phyloP scores from a whole-genome alignment of 75 land plant genomes.

The Pinus albicaulis region DNA sequence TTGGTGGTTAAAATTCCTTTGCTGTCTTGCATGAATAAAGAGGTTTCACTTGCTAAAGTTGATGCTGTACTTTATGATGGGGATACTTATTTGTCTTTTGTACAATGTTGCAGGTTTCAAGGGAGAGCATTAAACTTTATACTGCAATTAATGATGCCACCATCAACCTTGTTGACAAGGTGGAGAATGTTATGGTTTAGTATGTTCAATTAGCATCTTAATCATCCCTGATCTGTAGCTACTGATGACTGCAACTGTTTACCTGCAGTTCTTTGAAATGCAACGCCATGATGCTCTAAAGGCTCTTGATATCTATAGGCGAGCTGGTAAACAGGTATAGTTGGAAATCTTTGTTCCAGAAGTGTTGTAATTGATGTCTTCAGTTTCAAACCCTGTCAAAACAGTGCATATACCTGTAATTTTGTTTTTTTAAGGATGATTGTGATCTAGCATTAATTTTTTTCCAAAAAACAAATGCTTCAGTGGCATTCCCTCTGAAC shows the following conservation, averaged over 20 bases:
- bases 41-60: not conserved
- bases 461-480: not conserved
- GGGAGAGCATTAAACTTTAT: slow-evolving; percentile 55
- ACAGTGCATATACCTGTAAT: not conserved
- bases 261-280: slow-evolving; percentile 75
- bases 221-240: not conserved
- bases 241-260: not conserved
- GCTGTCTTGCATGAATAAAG: not conserved
- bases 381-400: not conserved
- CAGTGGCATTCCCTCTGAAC: not conserved
- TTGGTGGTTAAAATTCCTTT: not conserved
- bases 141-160: slow-evolving; percentile 56
- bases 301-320: slow-evolving; percentile 60
- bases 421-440: not conserved
- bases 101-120: slow-evolving; percentile 36
- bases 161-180: slow-evolving; percentile 47
- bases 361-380: not conserved
- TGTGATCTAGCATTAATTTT: not conserved
- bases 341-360: not conserved
- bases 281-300: slow-evolving; percentile 58
- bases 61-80: not conserved
- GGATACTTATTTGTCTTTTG: not conserved
- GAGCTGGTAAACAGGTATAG: slow-evolving; percentile 53
- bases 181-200: slow-evolving; percentile 8
- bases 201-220: not conserved